Evolutionary conservation across 306 rosid genomes (phyloP).

Genomic region (Quillaja saponaria): DNA sequence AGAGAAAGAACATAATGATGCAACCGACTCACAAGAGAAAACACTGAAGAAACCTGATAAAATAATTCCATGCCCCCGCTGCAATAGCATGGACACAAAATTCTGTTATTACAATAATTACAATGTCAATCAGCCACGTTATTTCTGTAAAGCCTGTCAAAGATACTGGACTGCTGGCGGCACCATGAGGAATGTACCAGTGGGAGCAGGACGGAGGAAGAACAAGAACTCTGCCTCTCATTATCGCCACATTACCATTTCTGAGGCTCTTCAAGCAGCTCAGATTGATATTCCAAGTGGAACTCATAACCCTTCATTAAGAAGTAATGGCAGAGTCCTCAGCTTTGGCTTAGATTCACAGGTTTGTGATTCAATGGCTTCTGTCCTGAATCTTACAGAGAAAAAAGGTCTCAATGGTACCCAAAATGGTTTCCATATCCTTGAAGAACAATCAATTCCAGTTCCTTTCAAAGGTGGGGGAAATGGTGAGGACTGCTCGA

Average conservation of each 20-base stretch:
- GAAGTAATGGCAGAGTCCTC: conserved; percentile 64
- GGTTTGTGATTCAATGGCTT: conserved; percentile 60
- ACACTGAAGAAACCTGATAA: conserved; percentile 88
- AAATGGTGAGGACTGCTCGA: conserved; percentile 62
- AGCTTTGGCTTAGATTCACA: conserved; percentile 68
- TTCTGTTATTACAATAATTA: conserved; percentile 93
- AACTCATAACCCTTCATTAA: conserved; percentile 38
- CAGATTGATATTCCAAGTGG: conserved; percentile 57
- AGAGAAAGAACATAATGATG: conserved; percentile 54
- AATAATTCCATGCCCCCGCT: conserved; percentile 85
- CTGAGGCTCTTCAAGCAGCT: conserved; percentile 80
- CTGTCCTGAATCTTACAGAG: conserved; percentile 51
- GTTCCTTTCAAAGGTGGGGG: conserved; percentile 43
- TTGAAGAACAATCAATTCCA: conserved; percentile 36
- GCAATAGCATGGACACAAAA: conserved; percentile 92
- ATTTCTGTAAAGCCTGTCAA: conserved; percentile 94
- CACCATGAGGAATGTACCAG: conserved; percentile 91
- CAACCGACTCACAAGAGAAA: conserved; percentile 54
- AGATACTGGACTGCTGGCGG: conserved; percentile 98
- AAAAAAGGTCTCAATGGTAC: conserved; percentile 50
- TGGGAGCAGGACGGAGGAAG: conserved; percentile 91
- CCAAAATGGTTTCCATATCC: conserved; percentile 45
- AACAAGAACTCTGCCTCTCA: conserved; percentile 71
- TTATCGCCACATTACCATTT: conserved; percentile 60
- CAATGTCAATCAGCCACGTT: conserved; percentile 87